Conservation (phyloP, 73 alveolate species). For the Paramecium octaurelia region DNA sequence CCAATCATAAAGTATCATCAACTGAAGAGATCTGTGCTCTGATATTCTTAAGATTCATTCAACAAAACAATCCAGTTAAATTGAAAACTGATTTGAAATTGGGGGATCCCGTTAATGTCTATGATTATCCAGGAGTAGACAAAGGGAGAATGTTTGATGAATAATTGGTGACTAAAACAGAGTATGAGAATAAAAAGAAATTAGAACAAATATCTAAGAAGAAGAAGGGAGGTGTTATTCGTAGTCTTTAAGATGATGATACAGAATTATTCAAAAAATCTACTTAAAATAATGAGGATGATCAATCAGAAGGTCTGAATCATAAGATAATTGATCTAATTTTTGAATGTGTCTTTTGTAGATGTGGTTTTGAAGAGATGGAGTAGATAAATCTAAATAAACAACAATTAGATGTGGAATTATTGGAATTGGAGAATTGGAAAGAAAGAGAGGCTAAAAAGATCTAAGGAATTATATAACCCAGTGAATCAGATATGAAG, state of each 20-base stretch:
- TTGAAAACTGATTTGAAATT: background rate
- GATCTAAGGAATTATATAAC: background rate
- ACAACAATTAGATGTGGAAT: background rate
- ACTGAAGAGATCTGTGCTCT: background rate
- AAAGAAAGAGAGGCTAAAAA: background rate
- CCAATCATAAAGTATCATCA: background rate
- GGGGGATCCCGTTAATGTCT: background rate
- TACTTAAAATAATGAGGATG: background rate
- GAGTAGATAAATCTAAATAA: background rate
- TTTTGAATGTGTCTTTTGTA: background rate
- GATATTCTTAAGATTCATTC: background rate
- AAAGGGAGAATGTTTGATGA: background rate
- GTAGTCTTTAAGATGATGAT: background rate
- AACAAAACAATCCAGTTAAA: background rate
- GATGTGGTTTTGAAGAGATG: background rate
- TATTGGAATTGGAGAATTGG: background rate
- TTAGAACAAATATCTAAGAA: background rate
- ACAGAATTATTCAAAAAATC: background rate
- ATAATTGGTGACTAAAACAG: background rate
- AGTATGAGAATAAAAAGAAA: background rate
- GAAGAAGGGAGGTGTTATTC: background rate
- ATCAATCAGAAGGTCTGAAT: background rate
- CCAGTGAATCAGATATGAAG: background rate
- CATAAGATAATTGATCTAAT: background rate
- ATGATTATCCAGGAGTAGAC: background rate